Evolutionary conservation across 2,329 filamentous ascomycete species (phyloP), one percentile per base, ranked within the genome.

Genomic region (Fusarium nygamai): DNA sequence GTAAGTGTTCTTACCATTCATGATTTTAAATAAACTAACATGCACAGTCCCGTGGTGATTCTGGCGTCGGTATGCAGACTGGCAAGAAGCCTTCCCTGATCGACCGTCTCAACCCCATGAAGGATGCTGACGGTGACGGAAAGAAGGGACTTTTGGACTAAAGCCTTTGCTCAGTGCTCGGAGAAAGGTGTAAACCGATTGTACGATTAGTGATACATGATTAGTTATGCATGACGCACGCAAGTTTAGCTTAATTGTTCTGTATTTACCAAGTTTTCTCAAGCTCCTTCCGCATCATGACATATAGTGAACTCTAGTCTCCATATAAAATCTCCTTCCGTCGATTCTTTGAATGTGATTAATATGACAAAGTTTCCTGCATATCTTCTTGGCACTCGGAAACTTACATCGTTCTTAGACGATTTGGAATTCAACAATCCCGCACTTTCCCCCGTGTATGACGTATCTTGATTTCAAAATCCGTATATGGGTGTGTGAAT

Each of bases 101-200:
- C 27, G 75, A 77, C 7, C 75, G 71, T 20, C 58, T 73, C 14
- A 77, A 77, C 53, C 76, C 71, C 2, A 50, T 75, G 27, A 78
- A 73, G 62, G 76, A 77, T 17, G 57, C 76, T 27, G 75, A 78
- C 36, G 65, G 71, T 36, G 75, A 76, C 29, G 73, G 76, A 34
- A 76, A 78, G 72, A 75, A 77, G 63, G 75, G 75, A 1, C 41
- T 77, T 1, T 51, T 77, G 59, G 65, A 74, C 11, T 75, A 71
- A 56, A 4, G 3, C 6, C 7, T 14, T 5, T 11, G 7, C 22
- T 50, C 3, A 39, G 3, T n/a, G 17, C 3, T 14, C 19, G 24
- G n/a, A n/a, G 34, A 47, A 54, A 41, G 31, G 36, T 38, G 24
- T 31, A 54, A 58, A 31, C n/a, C 10, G 36, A 31, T 27, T 74